A percentile compares a stretch with the other conserved stretches of the same genome.
These are phyloP conservation scores for Rossbeevera mucosa DNA, from an alignment of 768 basidiomycete species.

Conservation along the genomic window DNA sequence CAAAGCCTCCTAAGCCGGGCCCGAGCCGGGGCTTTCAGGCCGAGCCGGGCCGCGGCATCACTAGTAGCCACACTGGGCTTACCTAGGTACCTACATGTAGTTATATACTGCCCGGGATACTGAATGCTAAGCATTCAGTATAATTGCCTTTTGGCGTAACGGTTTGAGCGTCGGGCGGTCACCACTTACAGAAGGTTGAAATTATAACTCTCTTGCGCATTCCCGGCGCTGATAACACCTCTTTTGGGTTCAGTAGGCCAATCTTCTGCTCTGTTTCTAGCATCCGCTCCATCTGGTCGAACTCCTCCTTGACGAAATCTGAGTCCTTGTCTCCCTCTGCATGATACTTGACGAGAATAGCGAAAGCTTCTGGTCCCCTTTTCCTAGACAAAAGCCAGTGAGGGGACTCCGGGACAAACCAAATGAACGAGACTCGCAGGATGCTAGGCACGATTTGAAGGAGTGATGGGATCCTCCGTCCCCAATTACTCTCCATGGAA, in stretches of 20 bases:
- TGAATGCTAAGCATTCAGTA: too few relatives aligned
- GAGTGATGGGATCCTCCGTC: neutral
- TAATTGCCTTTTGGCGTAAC: too few relatives aligned
- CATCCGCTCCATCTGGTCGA: slow-evolving; percentile 51
- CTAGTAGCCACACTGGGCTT: too few relatives aligned
- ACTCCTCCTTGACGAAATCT: slow-evolving; percentile 56
- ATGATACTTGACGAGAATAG: neutral
- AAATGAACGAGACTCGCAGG: neutral
- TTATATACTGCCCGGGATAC: too few relatives aligned
- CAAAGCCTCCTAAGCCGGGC: too few relatives aligned
- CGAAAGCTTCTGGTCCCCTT: neutral
- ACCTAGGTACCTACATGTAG: too few relatives aligned
- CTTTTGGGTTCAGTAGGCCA: neutral
- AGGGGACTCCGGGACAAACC: neutral
- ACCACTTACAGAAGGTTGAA: too few relatives aligned
- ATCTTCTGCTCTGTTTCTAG: slow-evolving; percentile 31
- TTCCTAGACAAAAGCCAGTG: neutral
- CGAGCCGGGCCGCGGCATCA: too few relatives aligned
- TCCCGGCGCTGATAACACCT: slow-evolving; percentile 1
- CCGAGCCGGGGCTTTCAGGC: too few relatives aligned
- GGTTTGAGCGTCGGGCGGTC: too few relatives aligned
- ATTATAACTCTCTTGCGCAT: slow-evolving; percentile 17
- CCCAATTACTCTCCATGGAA: neutral
- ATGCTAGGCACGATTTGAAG: neutral
- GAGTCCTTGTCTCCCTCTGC: slow-evolving; percentile 35